A percentile compares a stretch with the other conserved stretches of the same genome.
These are phyloP conservation scores for Pseudozyma sp. DNA, from an alignment of 1,284 basidiomycete species.

Conservation along the genomic window DNA sequence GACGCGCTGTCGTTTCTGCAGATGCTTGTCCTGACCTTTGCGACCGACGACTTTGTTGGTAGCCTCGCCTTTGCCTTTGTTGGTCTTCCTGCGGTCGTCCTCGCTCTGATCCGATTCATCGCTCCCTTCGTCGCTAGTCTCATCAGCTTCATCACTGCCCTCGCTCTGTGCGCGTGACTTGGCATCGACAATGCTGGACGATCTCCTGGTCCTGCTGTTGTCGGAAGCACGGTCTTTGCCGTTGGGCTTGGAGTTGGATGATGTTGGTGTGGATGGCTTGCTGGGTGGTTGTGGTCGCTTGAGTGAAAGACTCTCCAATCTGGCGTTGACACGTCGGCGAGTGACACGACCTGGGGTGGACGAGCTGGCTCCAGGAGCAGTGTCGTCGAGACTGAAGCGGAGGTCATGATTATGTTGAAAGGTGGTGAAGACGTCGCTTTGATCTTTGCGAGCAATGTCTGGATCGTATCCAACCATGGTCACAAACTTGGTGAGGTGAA, in stretches of 20 bases:
- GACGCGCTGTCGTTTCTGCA: constrained; percentile 15
- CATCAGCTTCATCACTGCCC: constrained; percentile 14
- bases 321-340: constrained; percentile 44
- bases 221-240: constrained; percentile 9
- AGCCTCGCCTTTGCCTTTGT: constrained; percentile 6
- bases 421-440: constrained; percentile 54
- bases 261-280: constrained; percentile 19
- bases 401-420: constrained; percentile 54
- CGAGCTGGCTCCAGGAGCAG: constrained; percentile 14
- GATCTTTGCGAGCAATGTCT: constrained; percentile 42
- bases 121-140: constrained; percentile 13
- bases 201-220: constrained; percentile 14
- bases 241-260: constrained; percentile 12
- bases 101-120: constrained; percentile 6
- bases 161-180: constrained; percentile 16
- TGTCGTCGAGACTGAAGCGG: constrained; percentile 32
- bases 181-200: constrained; percentile 19
- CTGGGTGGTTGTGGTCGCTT: constrained; percentile 32
- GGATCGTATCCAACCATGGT: constrained; percentile 62
- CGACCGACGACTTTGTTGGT: background rate
- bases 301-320: constrained; percentile 48
- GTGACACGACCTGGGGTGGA: constrained; percentile 41
- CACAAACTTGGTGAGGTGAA: constrained; percentile 62
- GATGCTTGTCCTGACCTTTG: constrained; percentile 6
- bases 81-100: background rate